A percentile compares a stretch with the other conserved stretches of the same genome.
These are phyloP conservation scores for Hydnomerulius pinastri DNA, from an alignment of 768 basidiomycete species.

Conservation along the genomic window DNA sequence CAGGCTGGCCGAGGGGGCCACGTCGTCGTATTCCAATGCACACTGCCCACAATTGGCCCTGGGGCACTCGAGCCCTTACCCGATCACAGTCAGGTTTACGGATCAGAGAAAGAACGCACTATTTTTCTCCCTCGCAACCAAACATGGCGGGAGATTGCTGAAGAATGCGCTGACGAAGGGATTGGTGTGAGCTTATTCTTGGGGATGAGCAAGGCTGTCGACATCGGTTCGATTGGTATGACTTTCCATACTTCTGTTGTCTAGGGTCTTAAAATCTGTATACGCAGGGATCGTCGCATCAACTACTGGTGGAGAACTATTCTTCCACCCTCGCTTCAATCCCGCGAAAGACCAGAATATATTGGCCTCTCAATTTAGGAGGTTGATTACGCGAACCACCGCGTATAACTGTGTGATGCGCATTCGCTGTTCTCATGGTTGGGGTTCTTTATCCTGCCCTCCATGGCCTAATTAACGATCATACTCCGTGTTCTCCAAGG, in stretches of 20 bases:
- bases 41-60: constrained; percentile 68
- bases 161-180: constrained; percentile 87
- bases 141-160: constrained; percentile 80
- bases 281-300: constrained; percentile 60
- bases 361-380: constrained; percentile 74
- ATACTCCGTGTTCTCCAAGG: constrained; percentile 39
- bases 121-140: constrained; percentile 80
- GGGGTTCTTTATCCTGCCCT: constrained; percentile 7
- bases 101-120: constrained; percentile 82
- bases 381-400: constrained; percentile 67
- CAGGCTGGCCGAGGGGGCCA: constrained; percentile 78
- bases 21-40: constrained; percentile 68
- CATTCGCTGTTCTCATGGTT: constrained; percentile 85
- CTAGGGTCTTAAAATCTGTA: constrained; percentile 4
- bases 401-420: constrained; percentile 81
- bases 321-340: constrained; percentile 90
- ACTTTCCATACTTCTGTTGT: constrained; percentile 6
- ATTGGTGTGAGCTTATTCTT: constrained; percentile 90
- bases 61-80: constrained; percentile 63
- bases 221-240: constrained; percentile 84
- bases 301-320: constrained; percentile 86
- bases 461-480: constrained; percentile 7
- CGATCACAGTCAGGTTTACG: constrained; percentile 68
- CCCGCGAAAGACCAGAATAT: constrained; percentile 61
- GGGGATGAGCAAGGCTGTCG: constrained; percentile 76